These are phyloP conservation scores for Rhodotorula sp. DNA, from an alignment of 1,284 basidiomycete genomes.

Conservation along the genomic window DNA sequence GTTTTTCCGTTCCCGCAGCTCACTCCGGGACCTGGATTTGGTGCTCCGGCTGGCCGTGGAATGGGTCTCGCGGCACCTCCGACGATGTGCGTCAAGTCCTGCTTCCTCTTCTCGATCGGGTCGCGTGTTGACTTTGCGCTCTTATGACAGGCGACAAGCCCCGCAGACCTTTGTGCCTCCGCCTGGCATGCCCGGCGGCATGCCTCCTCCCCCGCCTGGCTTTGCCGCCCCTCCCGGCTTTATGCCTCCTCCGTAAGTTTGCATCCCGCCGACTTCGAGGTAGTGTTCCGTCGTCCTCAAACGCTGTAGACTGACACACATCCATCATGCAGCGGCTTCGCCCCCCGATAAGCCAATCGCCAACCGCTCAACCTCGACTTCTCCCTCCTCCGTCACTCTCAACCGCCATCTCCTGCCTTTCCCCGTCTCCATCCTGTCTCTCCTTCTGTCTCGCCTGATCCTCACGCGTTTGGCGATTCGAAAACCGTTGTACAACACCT, in stretches of 20 bases:
- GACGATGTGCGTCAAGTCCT: slow-evolving; percentile 52
- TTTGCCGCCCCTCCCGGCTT: slow-evolving; percentile 58
- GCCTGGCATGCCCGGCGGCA: slow-evolving; percentile 52
- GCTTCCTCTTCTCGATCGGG: slow-evolving; percentile 61
- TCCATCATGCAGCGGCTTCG: not conserved
- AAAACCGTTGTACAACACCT: not conserved
- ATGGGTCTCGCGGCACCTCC: slow-evolving; percentile 70
- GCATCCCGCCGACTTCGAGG: slow-evolving; percentile 53
- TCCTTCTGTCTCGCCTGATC: not conserved
- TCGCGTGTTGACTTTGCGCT: slow-evolving; percentile 72
- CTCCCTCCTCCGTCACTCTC: not conserved
- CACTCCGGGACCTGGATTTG: slow-evolving; percentile 85
- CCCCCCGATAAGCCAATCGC: slow-evolving; percentile 11
- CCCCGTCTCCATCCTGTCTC: not conserved
- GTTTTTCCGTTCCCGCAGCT: slow-evolving; percentile 55
- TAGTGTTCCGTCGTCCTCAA: not conserved
- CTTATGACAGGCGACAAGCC: slow-evolving; percentile 35
- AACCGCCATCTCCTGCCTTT: not conserved
- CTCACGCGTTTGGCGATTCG: not conserved
- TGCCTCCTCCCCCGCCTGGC: slow-evolving; percentile 43
- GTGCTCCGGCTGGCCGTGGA: slow-evolving; percentile 92
- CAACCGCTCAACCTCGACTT: not conserved
- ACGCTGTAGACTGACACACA: not conserved
- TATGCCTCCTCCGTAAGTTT: slow-evolving; percentile 54
- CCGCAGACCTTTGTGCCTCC: slow-evolving; percentile 36